Conservation (phyloP, 306 rosid species). For the Ceratonia siliqua region DNA sequence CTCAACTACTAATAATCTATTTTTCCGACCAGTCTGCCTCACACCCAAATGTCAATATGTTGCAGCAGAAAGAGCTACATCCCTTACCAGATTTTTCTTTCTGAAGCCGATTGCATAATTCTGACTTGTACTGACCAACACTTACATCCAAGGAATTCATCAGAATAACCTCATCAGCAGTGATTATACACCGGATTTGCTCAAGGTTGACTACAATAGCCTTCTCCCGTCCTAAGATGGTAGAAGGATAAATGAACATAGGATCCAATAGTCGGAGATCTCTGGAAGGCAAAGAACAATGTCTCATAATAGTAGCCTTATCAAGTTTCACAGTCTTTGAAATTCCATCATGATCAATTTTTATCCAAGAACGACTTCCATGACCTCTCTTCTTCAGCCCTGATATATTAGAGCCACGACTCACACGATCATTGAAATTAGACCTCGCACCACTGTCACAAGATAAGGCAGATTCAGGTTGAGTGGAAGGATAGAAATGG, state of each 20-base stretch:
- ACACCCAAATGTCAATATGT: slow-evolving; percentile 7
- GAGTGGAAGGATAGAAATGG: slow-evolving; percentile 34
- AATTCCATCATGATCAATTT: slow-evolving; percentile 67
- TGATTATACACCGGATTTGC: slow-evolving; percentile 91
- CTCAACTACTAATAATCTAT: neutral
- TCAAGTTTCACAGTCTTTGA: slow-evolving; percentile 70
- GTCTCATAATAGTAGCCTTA: slow-evolving; percentile 88
- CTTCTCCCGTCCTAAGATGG: slow-evolving; percentile 83
- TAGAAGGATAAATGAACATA: slow-evolving; percentile 86
- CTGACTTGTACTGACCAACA: slow-evolving; percentile 71
- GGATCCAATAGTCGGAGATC: slow-evolving; percentile 96
- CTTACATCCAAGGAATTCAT: slow-evolving; percentile 86
- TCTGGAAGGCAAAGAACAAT: slow-evolving; percentile 87
- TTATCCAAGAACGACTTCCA: slow-evolving; percentile 95
- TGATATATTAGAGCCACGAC: slow-evolving; percentile 44
- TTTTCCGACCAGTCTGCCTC: neutral
- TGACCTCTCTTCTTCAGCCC: slow-evolving; percentile 86
- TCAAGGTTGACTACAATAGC: slow-evolving; percentile 94
- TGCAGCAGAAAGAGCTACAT: slow-evolving; percentile 7
- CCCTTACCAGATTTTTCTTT: slow-evolving; percentile 70
- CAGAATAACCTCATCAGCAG: slow-evolving; percentile 83
- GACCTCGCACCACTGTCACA: slow-evolving; percentile 33
- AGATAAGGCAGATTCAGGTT: slow-evolving; percentile 36
- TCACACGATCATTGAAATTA: slow-evolving; percentile 33
- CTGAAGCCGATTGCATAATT: slow-evolving; percentile 73